phyloP scores from a whole-genome alignment of 148 eudicot genomes.

The Rhododendron simsii region DNA sequence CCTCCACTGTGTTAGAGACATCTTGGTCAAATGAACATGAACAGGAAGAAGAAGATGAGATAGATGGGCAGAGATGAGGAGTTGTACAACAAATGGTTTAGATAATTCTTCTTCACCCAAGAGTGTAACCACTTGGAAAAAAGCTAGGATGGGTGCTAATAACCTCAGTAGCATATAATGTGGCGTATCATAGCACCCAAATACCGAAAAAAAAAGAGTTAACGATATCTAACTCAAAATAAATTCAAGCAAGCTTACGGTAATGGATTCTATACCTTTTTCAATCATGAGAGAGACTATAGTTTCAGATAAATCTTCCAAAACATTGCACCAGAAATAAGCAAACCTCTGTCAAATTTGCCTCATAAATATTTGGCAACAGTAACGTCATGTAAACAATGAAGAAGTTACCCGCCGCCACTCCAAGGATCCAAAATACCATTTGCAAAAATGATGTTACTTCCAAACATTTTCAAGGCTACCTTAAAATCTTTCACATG shows the following conservation, averaged over 20 bases:
- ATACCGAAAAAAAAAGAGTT: neutral
- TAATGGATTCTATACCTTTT: conserved; percentile 38
- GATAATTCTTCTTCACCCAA: neutral
- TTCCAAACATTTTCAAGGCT: conserved; percentile 49
- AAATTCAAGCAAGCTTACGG: neutral
- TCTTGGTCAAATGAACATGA: neutral
- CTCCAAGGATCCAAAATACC: conserved; percentile 95
- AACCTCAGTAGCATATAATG: too few relatives aligned
- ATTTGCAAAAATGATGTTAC: conserved; percentile 79
- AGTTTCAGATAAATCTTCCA: conserved; percentile 66
- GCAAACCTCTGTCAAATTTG: conserved; percentile 13
- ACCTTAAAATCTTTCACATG: conserved; percentile 55
- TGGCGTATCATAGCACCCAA: neutral
- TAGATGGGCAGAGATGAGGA: neutral
- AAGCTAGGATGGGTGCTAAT: neutral
- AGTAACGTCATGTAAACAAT: neutral
- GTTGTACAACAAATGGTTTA: neutral
- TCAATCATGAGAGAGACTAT: conserved; percentile 69
- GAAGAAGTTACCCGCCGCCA: conserved; percentile 62
- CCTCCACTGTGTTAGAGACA: neutral
- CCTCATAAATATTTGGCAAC: neutral
- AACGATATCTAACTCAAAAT: too few relatives aligned
- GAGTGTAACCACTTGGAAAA: neutral
- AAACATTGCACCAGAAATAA: conserved; percentile 52
- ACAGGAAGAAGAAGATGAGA: neutral